Percentiles rank a stretch among this genome's conserved stretches.
Conservation (phyloP, 768 basidiomycete species). For the Boletales sp. region DNA sequence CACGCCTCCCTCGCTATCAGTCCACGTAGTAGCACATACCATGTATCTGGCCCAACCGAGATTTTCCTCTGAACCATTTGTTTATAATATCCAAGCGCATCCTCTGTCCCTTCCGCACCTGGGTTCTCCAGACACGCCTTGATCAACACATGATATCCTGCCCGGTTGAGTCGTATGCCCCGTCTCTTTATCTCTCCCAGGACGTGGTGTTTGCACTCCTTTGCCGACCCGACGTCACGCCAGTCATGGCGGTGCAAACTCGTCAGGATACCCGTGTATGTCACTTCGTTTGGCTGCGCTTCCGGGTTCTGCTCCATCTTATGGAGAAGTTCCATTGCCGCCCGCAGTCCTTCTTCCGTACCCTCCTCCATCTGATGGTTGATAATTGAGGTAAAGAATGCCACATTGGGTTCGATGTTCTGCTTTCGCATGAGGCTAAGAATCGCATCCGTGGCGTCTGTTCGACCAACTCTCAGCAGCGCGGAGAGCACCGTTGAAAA, state of each 20-base stretch:
- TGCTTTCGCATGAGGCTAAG: slow-evolving; percentile 74
- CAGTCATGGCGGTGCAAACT: slow-evolving; percentile 64
- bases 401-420: slow-evolving; percentile 68
- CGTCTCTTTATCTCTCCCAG: slow-evolving; percentile 55
- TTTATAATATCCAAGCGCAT: slow-evolving; percentile 56
- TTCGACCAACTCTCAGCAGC: slow-evolving; percentile 61
- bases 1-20: slow-evolving; percentile 56
- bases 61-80: slow-evolving; percentile 55
- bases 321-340: slow-evolving; percentile 65
- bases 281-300: slow-evolving; percentile 66
- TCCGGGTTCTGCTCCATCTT: slow-evolving; percentile 65
- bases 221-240: slow-evolving; percentile 40
- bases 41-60: slow-evolving; percentile 59
- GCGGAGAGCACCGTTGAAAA: slow-evolving; percentile 85
- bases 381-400: slow-evolving; percentile 78
- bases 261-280: slow-evolving; percentile 78
- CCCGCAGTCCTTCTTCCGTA: slow-evolving; percentile 48
- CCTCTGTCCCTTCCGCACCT: slow-evolving; percentile 45
- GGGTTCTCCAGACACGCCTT: slow-evolving; percentile 57
- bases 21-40: slow-evolving; percentile 72
- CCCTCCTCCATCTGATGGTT: slow-evolving; percentile 63
- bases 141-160: slow-evolving; percentile 78
- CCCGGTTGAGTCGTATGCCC: slow-evolving; percentile 52
- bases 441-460: slow-evolving; percentile 63
- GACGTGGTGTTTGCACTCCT: slow-evolving; percentile 49